These are phyloP conservation scores for Fraxinus velutina DNA, from an alignment of 305 asterid species.

Conservation along the genomic window DNA sequence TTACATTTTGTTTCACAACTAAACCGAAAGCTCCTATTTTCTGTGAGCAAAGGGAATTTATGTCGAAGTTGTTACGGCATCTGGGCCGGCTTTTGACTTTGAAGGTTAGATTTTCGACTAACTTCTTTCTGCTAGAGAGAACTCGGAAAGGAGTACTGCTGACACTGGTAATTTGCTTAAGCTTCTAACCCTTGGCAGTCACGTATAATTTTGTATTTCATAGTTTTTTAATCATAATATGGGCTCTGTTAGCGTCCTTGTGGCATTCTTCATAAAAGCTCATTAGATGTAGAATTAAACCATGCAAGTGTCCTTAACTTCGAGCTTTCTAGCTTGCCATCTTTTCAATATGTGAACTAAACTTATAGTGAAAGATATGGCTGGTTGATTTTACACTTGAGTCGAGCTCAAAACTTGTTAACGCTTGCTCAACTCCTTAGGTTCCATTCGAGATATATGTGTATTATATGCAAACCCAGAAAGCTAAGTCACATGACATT, in stretches of 20 bases:
- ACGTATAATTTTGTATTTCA: not conserved
- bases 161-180: not conserved
- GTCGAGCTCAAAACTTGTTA: not conserved
- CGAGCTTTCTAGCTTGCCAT: not conserved
- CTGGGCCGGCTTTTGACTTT: not conserved
- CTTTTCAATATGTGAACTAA: not conserved
- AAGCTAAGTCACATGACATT: not conserved
- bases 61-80: constrained; percentile 16
- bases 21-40: constrained; percentile 24
- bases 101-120: not conserved
- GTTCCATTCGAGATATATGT: not conserved
- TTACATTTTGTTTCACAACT: not conserved
- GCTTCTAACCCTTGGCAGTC: not conserved
- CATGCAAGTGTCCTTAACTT: not conserved
- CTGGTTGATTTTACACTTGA: not conserved
- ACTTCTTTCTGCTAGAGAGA: not conserved
- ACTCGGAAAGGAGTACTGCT: not conserved
- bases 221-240: not conserved
- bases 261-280: not conserved
- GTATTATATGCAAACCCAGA: not conserved
- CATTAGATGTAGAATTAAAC: not conserved
- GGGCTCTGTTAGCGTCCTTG: not conserved
- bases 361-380: not conserved
- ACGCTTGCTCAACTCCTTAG: not conserved
- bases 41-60: constrained; percentile 16